Evolutionary conservation across 1,284 basidiomycete genomes (phyloP), one percentile per base, ranked within the genome.

Genomic region (Puccinia novopanici): DNA sequence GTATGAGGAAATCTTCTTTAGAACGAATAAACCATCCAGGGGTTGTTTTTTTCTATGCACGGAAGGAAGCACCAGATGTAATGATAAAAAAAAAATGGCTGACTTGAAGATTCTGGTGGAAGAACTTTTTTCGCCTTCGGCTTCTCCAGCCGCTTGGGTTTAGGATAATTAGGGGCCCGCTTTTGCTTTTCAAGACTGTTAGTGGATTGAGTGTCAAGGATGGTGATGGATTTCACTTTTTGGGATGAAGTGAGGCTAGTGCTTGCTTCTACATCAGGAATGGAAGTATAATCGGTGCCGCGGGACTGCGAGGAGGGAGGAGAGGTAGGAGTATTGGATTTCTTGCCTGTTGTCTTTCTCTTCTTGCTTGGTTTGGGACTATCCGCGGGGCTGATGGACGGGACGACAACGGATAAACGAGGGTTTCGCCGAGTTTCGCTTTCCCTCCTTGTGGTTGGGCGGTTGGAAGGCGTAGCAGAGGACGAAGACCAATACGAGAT

Each of bases 171-270:
- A n/a, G 22, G 34, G 6, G 22, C 13, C 22, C 48, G 63, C 8
- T 48, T 67, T 45, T 4, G 19, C 22, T n/a, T n/a, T 40, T 48
- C 63, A 12, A 10, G 24, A 24, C 27, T 19, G 10, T 72, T 24
- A 55, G 22, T 37, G n/a, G 70, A 54, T 59, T 72, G 70, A 55
- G 70, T 72, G n/a, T 72, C 70, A 3, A 27, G 50, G 24, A 72
- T 72, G 70, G 34, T 27, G 10, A 22, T 72, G 4, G 13, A 6
- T 24, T 59, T 54, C 3, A 30, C 4, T 19, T 55, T 72, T 59
- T 55, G 63, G 8, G 63, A 67, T 67, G 63, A 45, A 40, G 40
- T 67, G 63, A 48, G 40, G 61, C 19, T 10, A 42, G 17, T 10
- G 19, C 8, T 15, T 65, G 13, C 12, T 4, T 42, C 37, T 15